These are phyloP conservation scores for Pichia nanzhaoensis DNA, from an alignment of 805 yeast genomes.

Conservation along the genomic window DNA sequence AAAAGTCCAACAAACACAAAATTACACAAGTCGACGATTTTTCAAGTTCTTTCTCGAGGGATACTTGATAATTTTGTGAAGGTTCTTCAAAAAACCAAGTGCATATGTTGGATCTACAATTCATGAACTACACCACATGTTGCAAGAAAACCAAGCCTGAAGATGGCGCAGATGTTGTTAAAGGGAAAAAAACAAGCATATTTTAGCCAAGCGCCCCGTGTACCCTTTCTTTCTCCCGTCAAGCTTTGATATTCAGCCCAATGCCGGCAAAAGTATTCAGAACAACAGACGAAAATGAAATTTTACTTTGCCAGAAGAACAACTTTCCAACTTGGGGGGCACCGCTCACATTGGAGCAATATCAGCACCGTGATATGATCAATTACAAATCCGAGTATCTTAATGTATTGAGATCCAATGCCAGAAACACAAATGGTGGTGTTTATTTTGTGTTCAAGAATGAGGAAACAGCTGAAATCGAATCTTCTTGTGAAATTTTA, in stretches of 20 bases:
- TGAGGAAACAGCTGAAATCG: constrained; percentile 7
- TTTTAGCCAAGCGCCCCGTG: no score
- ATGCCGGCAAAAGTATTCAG: not conserved
- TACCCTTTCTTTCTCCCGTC: not conserved
- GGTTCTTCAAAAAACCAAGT: no score
- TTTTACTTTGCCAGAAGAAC: not conserved
- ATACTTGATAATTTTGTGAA: no score
- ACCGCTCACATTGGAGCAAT: not conserved
- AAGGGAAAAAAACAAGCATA: no score
- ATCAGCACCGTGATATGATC: constrained; percentile 4
- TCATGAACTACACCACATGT: no score
- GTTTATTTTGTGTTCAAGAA: constrained; percentile 25
- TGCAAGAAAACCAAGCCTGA: no score
- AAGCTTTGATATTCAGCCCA: not conserved
- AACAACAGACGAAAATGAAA: not conserved
- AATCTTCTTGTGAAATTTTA: constrained; percentile 24
- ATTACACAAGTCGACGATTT: no score
- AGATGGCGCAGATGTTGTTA: no score
- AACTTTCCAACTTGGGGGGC: constrained; percentile 3
- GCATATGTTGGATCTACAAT: no score
- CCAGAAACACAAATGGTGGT: not conserved
- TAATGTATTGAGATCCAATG: not conserved
- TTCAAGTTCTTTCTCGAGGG: no score
- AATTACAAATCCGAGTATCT: constrained; percentile 3
- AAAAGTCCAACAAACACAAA: no score